A percentile compares a stretch with the other conserved stretches of the same genome.
phyloP scores from a whole-genome alignment of 148 eudicot species.

The Rhododendron simsii region DNA sequence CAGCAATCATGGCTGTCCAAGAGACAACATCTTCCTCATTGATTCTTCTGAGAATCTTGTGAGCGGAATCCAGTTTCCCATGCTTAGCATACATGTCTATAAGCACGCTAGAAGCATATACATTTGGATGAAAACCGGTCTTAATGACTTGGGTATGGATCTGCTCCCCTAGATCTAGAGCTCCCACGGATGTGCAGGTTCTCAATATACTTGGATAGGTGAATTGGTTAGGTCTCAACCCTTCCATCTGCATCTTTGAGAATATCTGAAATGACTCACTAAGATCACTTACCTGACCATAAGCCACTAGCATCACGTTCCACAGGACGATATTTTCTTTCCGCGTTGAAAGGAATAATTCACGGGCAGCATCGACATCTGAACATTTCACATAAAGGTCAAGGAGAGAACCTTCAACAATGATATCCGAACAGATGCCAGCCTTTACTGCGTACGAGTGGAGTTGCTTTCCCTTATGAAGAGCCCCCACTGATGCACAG shows the following conservation, averaged over 20 bases:
- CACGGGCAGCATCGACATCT: constrained; percentile 61
- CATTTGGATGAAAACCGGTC: constrained; percentile 79
- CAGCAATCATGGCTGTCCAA: constrained; percentile 58
- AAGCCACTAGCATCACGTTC: constrained; percentile 92
- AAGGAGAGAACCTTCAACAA: constrained; percentile 87
- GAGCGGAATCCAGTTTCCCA: constrained; percentile 56
- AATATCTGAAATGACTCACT: constrained; percentile 49
- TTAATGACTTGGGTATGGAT: constrained; percentile 78
- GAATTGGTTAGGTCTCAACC: constrained; percentile 81
- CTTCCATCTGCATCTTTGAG: constrained; percentile 55
- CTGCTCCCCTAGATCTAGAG: constrained; percentile 75
- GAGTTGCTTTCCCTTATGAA: constrained; percentile 74
- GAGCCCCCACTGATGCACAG: constrained; percentile 66
- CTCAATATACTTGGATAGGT: constrained; percentile 87
- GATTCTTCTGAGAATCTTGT: constrained; percentile 62
- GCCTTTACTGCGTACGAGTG: constrained; percentile 77
- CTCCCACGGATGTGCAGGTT: constrained; percentile 77
- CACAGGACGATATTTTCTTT: constrained; percentile 73
- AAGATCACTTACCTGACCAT: constrained; percentile 71
- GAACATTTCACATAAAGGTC: constrained; percentile 95
- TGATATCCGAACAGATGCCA: constrained; percentile 73
- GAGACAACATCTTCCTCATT: constrained; percentile 40
- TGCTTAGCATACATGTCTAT: constrained; percentile 93
- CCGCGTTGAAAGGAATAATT: constrained; percentile 56
- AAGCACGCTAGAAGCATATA: constrained; percentile 76